Evolutionary conservation across 148 eudicot genomes (phyloP).

Genomic region (Chenopodium quinoa): DNA sequence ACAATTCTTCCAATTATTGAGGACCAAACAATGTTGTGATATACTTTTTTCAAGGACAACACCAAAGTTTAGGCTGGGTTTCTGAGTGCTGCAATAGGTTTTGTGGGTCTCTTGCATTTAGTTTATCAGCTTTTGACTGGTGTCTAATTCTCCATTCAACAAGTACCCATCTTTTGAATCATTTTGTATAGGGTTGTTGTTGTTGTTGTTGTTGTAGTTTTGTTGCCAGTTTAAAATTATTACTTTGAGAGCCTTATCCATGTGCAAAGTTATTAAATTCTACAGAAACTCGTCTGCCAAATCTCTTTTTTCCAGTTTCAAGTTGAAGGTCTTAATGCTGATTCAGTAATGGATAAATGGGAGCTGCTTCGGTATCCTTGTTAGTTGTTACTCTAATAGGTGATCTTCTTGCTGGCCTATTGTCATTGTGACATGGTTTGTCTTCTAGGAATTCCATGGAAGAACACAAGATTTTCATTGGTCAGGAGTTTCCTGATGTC

Average conservation of each 20-base stretch:
- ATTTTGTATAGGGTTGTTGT: neutral
- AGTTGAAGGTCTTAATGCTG: neutral
- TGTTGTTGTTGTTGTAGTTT: neutral
- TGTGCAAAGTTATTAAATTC: neutral
- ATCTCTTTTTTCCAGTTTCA: no score
- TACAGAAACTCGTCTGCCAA: neutral
- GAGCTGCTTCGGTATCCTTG: neutral
- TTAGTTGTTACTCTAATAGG: neutral
- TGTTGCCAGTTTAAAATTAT: neutral
- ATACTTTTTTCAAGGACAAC: neutral
- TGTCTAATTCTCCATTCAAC: no score
- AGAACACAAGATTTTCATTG: constrained; percentile 41
- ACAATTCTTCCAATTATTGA: neutral
- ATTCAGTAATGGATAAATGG: neutral
- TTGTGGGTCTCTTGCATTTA: neutral
- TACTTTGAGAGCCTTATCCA: no score
- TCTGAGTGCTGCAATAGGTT: neutral
- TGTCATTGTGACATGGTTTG: neutral
- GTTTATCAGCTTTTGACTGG: neutral
- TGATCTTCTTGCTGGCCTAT: neutral
- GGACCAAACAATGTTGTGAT: neutral
- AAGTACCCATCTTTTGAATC: neutral
- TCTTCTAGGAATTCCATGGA: constrained; percentile 32
- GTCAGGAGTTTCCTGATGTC: constrained; percentile 66
- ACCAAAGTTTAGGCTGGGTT: no score